Evolutionary conservation across 2,329 filamentous ascomycete species (phyloP).

Genomic region (Xylariales sp.): DNA sequence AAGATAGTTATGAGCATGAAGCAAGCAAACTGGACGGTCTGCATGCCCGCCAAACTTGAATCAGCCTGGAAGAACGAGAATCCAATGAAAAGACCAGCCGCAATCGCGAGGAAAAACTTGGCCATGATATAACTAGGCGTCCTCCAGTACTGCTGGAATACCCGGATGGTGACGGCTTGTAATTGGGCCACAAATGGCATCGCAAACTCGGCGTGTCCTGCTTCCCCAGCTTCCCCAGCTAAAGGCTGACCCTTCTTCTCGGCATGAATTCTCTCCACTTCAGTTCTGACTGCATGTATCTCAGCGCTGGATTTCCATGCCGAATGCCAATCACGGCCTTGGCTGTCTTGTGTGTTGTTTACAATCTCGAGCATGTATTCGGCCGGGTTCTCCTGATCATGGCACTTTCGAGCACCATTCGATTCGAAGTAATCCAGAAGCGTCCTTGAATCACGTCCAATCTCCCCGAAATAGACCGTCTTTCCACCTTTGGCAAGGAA

Average conservation of each 20-base stretch:
- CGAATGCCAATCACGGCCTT: conserved; percentile 28
- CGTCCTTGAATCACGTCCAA: conserved; percentile 43
- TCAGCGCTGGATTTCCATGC: conserved; percentile 51
- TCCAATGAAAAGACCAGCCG: conserved; percentile 59
- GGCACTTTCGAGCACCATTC: conserved; percentile 51
- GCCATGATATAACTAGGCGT: conserved; percentile 74
- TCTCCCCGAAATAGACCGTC: conserved; percentile 54
- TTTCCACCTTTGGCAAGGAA: conserved; percentile 49
- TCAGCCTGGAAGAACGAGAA: conserved; percentile 64
- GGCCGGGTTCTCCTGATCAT: conserved; percentile 53
- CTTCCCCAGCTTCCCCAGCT: conserved; percentile 13
- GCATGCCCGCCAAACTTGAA: conserved; percentile 61
- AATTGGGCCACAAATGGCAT: conserved; percentile 67
- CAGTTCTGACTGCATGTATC: conserved; percentile 12
- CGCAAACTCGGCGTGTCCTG: conserved; percentile 63
- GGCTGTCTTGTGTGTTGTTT: conserved; percentile 41
- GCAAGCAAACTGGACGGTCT: conserved; percentile 69
- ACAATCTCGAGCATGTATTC: conserved; percentile 55
- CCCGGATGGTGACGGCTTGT: conserved; percentile 57
- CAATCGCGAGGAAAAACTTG: conserved; percentile 56
- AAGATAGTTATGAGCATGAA: conserved; percentile 77
- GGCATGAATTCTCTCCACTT: conserved; percentile 10
- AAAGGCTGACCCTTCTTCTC: background rate
- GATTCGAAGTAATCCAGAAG: conserved; percentile 52
- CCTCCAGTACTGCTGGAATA: conserved; percentile 82